Conservation (phyloP, 2,329 filamentous ascomycete genomes). For the Colletotrichum sp. region DNA sequence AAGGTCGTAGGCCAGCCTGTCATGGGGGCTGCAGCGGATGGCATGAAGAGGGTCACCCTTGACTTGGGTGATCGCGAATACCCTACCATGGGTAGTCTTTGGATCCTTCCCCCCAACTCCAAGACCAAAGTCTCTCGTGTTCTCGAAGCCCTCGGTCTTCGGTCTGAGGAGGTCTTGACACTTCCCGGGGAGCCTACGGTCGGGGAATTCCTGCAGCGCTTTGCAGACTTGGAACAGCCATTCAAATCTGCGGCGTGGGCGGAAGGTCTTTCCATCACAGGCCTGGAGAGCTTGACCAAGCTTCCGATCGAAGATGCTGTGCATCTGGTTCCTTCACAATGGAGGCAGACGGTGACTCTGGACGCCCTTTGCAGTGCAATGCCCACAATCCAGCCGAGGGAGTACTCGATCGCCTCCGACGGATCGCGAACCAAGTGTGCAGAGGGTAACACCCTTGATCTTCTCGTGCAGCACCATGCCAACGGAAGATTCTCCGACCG, state of each 20-base stretch:
- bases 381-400: conserved; percentile 11
- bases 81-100: conserved; percentile 14
- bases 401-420: conserved; percentile 15
- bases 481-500: conserved; percentile 9
- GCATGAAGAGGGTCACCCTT: conserved; percentile 16
- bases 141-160: neutral
- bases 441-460: conserved; percentile 1
- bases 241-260: conserved; percentile 9
- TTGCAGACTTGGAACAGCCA: conserved; percentile 3
- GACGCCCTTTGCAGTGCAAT: conserved; percentile 3
- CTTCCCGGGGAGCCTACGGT: neutral
- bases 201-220: neutral
- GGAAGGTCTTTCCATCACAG: neutral
- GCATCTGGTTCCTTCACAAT: neutral
- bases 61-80: conserved; percentile 13
- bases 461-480: conserved; percentile 7
- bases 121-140: conserved; percentile 14
- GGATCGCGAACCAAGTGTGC: neutral
- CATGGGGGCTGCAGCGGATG: neutral
- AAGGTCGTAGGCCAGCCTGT: conserved; percentile 1
- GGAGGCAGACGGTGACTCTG: neutral
- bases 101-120: conserved; percentile 17
- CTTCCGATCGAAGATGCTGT: conserved; percentile 7
- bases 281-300: neutral
- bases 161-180: neutral